Evolutionary conservation across 2,329 filamentous ascomycete genomes (phyloP).

Genomic region (Botrytis byssoidea): DNA sequence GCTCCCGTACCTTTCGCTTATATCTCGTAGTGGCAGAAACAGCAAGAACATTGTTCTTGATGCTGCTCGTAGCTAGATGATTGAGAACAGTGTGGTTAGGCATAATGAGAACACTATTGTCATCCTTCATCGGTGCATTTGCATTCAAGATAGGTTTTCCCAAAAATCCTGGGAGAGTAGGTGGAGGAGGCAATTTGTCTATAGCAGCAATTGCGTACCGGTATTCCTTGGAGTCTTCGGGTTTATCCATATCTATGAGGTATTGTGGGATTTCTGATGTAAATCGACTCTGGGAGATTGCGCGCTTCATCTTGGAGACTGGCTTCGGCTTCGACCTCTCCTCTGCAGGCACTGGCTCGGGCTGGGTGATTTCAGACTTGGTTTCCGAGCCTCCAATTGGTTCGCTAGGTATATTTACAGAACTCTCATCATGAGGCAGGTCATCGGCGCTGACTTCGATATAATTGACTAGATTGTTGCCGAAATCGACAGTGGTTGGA

Average conservation of each 20-base stretch:
- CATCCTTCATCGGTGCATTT: slow-evolving; percentile 89
- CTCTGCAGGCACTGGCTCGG: slow-evolving; percentile 39
- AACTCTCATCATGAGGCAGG: slow-evolving; percentile 43
- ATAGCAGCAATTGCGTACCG: slow-evolving; percentile 72
- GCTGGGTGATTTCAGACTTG: slow-evolving; percentile 20
- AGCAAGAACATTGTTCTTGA: slow-evolving; percentile 92
- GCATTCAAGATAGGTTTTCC: slow-evolving; percentile 94
- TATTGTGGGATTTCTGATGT: slow-evolving; percentile 77
- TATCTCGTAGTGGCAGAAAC: slow-evolving; percentile 98
- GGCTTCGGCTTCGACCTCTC: slow-evolving; percentile 40
- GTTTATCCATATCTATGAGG: slow-evolving; percentile 79
- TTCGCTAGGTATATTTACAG: slow-evolving; percentile 25
- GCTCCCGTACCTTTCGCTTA: slow-evolving; percentile 73
- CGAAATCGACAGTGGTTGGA: slow-evolving; percentile 95
- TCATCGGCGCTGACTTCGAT: slow-evolving; percentile 87
- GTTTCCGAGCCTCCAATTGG: slow-evolving; percentile 23
- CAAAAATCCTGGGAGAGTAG: slow-evolving; percentile 83
- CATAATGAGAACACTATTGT: slow-evolving; percentile 94
- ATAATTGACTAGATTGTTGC: slow-evolving; percentile 97
- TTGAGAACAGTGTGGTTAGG: slow-evolving; percentile 97
- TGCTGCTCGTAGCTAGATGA: slow-evolving; percentile 94
- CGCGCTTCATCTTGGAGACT: slow-evolving; percentile 53
- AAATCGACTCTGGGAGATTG: slow-evolving; percentile 59
- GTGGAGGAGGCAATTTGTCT: slow-evolving; percentile 77
- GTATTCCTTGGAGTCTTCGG: slow-evolving; percentile 74